Conservation (phyloP, 2,329 filamentous ascomycete genomes). For the Aureobasidium sp. region DNA sequence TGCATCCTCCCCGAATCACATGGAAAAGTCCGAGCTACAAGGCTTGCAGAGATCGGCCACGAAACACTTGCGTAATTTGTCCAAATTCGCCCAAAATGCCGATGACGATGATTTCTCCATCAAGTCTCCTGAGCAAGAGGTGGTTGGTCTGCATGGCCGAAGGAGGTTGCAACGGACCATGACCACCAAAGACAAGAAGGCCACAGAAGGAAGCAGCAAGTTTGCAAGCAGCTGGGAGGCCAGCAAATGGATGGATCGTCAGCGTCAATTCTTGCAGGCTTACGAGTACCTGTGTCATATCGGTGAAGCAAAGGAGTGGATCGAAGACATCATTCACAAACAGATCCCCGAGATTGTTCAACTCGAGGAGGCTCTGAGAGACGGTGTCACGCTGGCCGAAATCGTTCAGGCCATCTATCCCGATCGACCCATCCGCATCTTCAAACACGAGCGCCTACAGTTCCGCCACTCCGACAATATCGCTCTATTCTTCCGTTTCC, state of each 20-base stretch:
- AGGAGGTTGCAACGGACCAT: slow-evolving; percentile 69
- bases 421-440: slow-evolving; percentile 69
- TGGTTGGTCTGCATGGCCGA: slow-evolving; percentile 78
- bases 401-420: slow-evolving; percentile 85
- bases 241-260: slow-evolving; percentile 98
- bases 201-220: slow-evolving; percentile 26
- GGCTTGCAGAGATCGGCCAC: slow-evolving; percentile 83
- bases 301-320: slow-evolving; percentile 98
- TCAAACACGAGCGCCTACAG: slow-evolving; percentile 76
- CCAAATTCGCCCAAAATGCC: slow-evolving; percentile 69
- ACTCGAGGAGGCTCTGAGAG: slow-evolving; percentile 81
- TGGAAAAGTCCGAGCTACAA: slow-evolving; percentile 61
- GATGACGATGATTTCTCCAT: slow-evolving; percentile 76
- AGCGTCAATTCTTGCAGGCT: slow-evolving; percentile 89
- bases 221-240: slow-evolving; percentile 56
- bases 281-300: slow-evolving; percentile 99
- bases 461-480: slow-evolving; percentile 98
- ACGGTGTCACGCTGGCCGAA: slow-evolving; percentile 91
- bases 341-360: slow-evolving; percentile 87
- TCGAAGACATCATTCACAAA: slow-evolving; percentile 81
- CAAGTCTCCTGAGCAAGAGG: slow-evolving; percentile 70
- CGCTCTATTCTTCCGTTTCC: slow-evolving; percentile 87
- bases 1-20: slow-evolving; percentile 25
- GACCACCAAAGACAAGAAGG: slow-evolving; percentile 47
- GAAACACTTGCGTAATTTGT: slow-evolving; percentile 78